A percentile compares a stretch with the other conserved stretches of the same genome.
Conservation (phyloP, 768 basidiomycete species). For the Agaricus bisporus region DNA sequence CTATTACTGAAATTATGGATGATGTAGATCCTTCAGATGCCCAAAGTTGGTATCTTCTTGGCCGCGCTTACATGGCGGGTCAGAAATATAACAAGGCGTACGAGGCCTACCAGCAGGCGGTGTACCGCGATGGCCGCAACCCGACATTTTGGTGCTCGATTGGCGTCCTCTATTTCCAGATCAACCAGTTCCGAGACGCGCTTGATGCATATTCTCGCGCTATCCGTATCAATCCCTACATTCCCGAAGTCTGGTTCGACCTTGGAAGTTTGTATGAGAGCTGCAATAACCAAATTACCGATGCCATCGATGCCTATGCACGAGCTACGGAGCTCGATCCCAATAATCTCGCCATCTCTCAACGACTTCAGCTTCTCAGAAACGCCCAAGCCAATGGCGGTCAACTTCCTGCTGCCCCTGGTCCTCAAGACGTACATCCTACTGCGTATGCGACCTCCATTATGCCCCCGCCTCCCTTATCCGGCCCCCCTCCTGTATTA, state of each 20-base stretch:
- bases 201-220: constrained; percentile 98
- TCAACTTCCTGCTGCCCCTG: constrained; percentile 79
- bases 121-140: constrained; percentile 97
- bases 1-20: constrained; percentile 6
- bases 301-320: constrained; percentile 97
- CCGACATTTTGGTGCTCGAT: constrained; percentile 99
- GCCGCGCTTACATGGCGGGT: constrained; percentile 97
- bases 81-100: constrained; percentile 99
- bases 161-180: constrained; percentile 98
- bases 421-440: constrained; percentile 93
- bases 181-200: constrained; percentile 98
- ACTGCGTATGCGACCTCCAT: constrained; percentile 85
- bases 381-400: constrained; percentile 73
- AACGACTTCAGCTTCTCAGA: constrained; percentile 71
- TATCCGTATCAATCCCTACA: constrained; percentile 98
- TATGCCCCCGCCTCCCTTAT: constrained; percentile 62
- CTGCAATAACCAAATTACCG: constrained; percentile 98
- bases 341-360: constrained; percentile 72
- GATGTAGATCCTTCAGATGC: constrained; percentile 83
- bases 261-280: constrained; percentile 95
- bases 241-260: constrained; percentile 94
- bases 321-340: constrained; percentile 94
- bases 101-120: constrained; percentile 98
- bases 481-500: constrained; percentile 61
- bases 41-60: constrained; percentile 98